These are phyloP conservation scores for Vitis hybrid DNA, from an alignment of 177 flowering plant genomes.

Conservation along the genomic window DNA sequence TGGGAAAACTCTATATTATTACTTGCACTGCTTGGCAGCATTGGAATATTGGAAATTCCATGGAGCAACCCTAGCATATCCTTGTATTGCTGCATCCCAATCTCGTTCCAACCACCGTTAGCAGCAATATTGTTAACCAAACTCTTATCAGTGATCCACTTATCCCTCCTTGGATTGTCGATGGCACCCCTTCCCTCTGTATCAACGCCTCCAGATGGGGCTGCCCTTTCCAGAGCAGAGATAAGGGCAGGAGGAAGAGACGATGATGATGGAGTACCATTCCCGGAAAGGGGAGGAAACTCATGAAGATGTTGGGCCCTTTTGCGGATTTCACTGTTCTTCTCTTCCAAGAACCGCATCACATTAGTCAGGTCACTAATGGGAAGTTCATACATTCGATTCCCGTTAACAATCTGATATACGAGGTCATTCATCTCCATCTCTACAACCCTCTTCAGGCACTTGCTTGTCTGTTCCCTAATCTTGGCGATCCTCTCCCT, in stretches of 20 bases:
- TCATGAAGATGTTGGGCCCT: slow-evolving; percentile 2
- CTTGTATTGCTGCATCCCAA: too few species aligned
- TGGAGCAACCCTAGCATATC: too few species aligned
- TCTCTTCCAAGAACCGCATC: slow-evolving; percentile 15
- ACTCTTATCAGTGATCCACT: too few species aligned
- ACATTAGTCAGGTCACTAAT: slow-evolving; percentile 15
- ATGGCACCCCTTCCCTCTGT: too few species aligned
- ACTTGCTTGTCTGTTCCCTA: slow-evolving; percentile 12
- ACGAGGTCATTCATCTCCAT: slow-evolving; percentile 14
- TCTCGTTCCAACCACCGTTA: too few species aligned
- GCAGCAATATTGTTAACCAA: too few species aligned
- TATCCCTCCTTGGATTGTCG: too few species aligned
- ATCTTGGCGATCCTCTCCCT: slow-evolving; percentile 17
- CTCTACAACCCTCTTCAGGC: slow-evolving; percentile 10
- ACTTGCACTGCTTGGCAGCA: too few species aligned
- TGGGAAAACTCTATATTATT: too few species aligned
- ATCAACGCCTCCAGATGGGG: too few species aligned
- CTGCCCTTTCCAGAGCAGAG: too few species aligned
- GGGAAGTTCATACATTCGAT: background rate
- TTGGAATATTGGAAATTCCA: too few species aligned
- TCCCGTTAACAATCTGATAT: slow-evolving; percentile 16
- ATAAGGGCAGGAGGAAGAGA: background rate
- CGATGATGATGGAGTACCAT: background rate
- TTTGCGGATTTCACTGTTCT: slow-evolving; percentile 7
- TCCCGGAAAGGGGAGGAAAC: background rate